A percentile compares a stretch with the other conserved stretches of the same genome.
Conservation (phyloP, 768 basidiomycete species). For the Termitomyces sp. region DNA sequence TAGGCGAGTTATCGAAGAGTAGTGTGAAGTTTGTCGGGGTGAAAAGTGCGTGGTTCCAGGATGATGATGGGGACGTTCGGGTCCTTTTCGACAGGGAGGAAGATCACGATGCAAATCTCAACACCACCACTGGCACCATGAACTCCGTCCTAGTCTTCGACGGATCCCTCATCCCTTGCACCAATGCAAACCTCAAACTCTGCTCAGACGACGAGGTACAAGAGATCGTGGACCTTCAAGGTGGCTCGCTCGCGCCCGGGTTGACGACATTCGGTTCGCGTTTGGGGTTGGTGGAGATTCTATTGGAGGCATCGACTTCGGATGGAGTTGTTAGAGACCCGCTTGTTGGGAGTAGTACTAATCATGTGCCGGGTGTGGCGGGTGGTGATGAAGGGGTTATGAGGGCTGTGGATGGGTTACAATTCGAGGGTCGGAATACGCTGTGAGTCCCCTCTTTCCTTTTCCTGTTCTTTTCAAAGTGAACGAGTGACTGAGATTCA, state of each 20-base stretch:
- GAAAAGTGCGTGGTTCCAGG: slow-evolving; percentile 32
- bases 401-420: slow-evolving; percentile 63
- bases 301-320: slow-evolving; percentile 58
- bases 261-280: slow-evolving; percentile 62
- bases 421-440: slow-evolving; percentile 51
- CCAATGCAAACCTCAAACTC: slow-evolving; percentile 18
- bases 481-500: slow-evolving; percentile 2
- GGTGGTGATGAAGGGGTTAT: slow-evolving; percentile 45
- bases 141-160: slow-evolving; percentile 45
- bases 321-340: slow-evolving; percentile 65
- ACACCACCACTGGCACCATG: background rate
- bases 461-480: background rate
- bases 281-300: slow-evolving; percentile 71
- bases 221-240: slow-evolving; percentile 51
- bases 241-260: slow-evolving; percentile 62
- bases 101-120: slow-evolving; percentile 17
- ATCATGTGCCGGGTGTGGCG: slow-evolving; percentile 35
- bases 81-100: slow-evolving; percentile 21
- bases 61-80: slow-evolving; percentile 20
- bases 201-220: slow-evolving; percentile 16
- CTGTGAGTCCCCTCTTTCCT: slow-evolving; percentile 38
- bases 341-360: slow-evolving; percentile 25
- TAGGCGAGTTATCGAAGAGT: slow-evolving; percentile 14
- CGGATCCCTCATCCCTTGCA: slow-evolving; percentile 52
- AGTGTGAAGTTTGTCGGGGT: slow-evolving; percentile 58